These are phyloP conservation scores for Pleoardoris graminearum DNA, from an alignment of 2,329 filamentous ascomycete species.

Conservation along the genomic window DNA sequence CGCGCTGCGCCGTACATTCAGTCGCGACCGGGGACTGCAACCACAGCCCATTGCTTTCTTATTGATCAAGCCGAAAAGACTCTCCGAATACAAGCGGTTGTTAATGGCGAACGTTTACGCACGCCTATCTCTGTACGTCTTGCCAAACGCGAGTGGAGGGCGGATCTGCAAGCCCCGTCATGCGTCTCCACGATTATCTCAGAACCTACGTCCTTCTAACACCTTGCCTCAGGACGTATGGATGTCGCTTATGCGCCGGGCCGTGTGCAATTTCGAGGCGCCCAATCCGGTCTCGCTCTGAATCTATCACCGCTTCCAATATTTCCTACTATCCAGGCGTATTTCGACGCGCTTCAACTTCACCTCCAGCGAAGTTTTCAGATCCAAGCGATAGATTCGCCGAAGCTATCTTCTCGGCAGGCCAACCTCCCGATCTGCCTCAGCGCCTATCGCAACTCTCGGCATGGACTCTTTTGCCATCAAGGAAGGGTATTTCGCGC, in stretches of 20 bases:
- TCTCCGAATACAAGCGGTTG: neutral
- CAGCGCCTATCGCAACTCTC: slow-evolving; percentile 27
- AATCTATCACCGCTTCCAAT: neutral
- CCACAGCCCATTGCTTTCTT: neutral
- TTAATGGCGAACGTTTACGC: slow-evolving; percentile 4
- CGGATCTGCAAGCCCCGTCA: slow-evolving; percentile 24
- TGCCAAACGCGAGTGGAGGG: slow-evolving; percentile 14
- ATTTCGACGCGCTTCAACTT: neutral
- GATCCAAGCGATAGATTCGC: slow-evolving; percentile 6
- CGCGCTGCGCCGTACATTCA: neutral
- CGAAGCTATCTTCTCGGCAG: slow-evolving; percentile 31
- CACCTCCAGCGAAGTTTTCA: neutral
- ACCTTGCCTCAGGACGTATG: slow-evolving; percentile 17
- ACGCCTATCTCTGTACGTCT: slow-evolving; percentile 31
- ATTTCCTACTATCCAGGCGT: neutral
- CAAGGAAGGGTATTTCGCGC: slow-evolving; percentile 31
- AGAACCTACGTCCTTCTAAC: slow-evolving; percentile 30
- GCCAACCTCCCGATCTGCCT: slow-evolving; percentile 33
- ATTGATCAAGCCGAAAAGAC: neutral
- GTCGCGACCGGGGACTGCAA: too few species aligned
- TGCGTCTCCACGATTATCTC: slow-evolving; percentile 28
- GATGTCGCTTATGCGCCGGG: slow-evolving; percentile 15
- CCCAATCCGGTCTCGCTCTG: neutral
- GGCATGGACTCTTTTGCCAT: slow-evolving; percentile 30
- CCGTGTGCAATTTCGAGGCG: slow-evolving; percentile 7